A percentile compares a stretch with the other conserved stretches of the same genome.
These are phyloP conservation scores for Juglanconis sp. DNA, from an alignment of 2,329 filamentous ascomycete genomes.

Conservation along the genomic window DNA sequence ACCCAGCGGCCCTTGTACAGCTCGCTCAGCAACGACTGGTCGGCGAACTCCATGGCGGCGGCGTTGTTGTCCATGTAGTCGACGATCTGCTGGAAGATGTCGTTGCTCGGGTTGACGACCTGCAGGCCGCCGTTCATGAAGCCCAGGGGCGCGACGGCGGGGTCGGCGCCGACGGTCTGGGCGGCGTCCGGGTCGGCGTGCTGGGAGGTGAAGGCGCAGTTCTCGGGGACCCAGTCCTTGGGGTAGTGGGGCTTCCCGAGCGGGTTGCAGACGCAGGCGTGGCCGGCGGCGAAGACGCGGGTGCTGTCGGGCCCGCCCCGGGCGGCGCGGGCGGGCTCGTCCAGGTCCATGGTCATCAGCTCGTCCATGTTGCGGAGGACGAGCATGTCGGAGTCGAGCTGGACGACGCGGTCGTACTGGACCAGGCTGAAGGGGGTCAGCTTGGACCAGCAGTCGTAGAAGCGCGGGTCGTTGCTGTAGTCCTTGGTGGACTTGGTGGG, in stretches of 20 bases:
- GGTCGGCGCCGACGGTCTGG: slow-evolving; percentile 42
- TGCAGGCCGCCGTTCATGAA: slow-evolving; percentile 56
- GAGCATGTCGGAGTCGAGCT: slow-evolving; percentile 87
- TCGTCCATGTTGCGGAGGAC: slow-evolving; percentile 85
- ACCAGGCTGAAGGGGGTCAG: slow-evolving; percentile 73
- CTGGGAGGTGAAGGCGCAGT: slow-evolving; percentile 58
- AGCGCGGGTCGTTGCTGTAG: slow-evolving; percentile 75
- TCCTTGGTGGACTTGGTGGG: slow-evolving; percentile 60
- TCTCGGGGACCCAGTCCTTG: slow-evolving; percentile 57
- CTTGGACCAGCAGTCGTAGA: slow-evolving; percentile 90
- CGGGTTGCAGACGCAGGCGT: slow-evolving; percentile 86
- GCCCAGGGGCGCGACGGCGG: slow-evolving; percentile 44
- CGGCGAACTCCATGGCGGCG: slow-evolving; percentile 52
- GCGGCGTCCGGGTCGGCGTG: slow-evolving; percentile 44
- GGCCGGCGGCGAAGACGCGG: slow-evolving; percentile 75
- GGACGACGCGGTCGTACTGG: slow-evolving; percentile 76
- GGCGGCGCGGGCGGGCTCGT: slow-evolving; percentile 20
- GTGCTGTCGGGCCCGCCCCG: slow-evolving; percentile 38
- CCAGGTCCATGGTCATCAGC: slow-evolving; percentile 75
- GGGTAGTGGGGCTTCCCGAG: slow-evolving; percentile 77
- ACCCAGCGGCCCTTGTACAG: slow-evolving; percentile 56
- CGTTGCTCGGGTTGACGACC: slow-evolving; percentile 51
- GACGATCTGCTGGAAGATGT: slow-evolving; percentile 48
- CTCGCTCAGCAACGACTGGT: slow-evolving; percentile 56
- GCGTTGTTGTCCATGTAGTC: slow-evolving; percentile 46